Percentiles rank a stretch among this genome's conserved stretches.
Conservation (phyloP, 2,329 filamentous ascomycete genomes). For the Neodidymelliopsis sp. region DNA sequence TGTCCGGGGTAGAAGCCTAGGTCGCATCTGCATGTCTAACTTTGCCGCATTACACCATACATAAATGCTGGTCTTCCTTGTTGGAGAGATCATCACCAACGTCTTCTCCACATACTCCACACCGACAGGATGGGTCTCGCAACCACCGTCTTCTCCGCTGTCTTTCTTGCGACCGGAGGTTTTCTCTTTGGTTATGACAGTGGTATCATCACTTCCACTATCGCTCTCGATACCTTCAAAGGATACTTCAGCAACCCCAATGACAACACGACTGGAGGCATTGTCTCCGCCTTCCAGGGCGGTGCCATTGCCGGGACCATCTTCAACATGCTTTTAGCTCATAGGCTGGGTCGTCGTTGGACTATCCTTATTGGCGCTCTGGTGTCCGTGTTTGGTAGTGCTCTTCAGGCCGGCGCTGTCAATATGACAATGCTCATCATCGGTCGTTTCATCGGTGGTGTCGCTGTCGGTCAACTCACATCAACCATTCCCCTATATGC, state of each 20-base stretch:
- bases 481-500: slow-evolving; percentile 31
- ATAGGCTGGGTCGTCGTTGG: slow-evolving; percentile 26
- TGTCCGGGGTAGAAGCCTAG: slow-evolving; percentile 8
- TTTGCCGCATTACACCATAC: slow-evolving; percentile 4
- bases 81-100: slow-evolving; percentile 5
- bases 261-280: slow-evolving; percentile 37
- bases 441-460: slow-evolving; percentile 59
- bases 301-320: slow-evolving; percentile 35
- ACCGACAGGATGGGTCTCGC: slow-evolving; percentile 23
- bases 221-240: slow-evolving; percentile 37
- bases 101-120: background rate
- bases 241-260: slow-evolving; percentile 39
- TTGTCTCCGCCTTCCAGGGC: slow-evolving; percentile 50
- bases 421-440: slow-evolving; percentile 56
- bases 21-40: background rate
- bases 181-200: slow-evolving; percentile 44
- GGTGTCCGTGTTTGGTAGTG: slow-evolving; percentile 43
- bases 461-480: slow-evolving; percentile 54
- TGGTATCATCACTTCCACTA: slow-evolving; percentile 46
- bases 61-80: background rate
- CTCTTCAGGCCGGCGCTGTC: slow-evolving; percentile 48
- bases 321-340: slow-evolving; percentile 25
- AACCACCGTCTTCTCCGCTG: slow-evolving; percentile 26
- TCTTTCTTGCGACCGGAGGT: slow-evolving; percentile 30
- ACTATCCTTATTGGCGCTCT: slow-evolving; percentile 47